These are phyloP conservation scores for Camellia oleifera DNA, from an alignment of 179 eudicot species.

Conservation along the genomic window DNA sequence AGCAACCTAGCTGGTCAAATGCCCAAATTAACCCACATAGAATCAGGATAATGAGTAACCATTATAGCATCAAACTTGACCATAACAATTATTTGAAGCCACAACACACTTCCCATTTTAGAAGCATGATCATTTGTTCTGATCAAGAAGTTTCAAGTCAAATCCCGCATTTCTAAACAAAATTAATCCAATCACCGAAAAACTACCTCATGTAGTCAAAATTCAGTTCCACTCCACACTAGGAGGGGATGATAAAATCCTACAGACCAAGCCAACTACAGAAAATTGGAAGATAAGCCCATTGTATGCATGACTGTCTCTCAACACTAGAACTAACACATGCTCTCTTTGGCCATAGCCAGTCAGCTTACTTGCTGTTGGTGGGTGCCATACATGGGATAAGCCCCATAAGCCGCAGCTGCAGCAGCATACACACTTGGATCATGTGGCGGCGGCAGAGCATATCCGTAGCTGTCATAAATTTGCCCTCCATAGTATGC, in stretches of 20 bases:
- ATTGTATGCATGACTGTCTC: slow-evolving; percentile 14
- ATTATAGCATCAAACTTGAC: background rate
- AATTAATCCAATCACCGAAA: background rate
- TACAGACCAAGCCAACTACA: slow-evolving; percentile 44
- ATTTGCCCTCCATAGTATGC: slow-evolving; percentile 69
- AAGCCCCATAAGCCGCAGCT: slow-evolving; percentile 76
- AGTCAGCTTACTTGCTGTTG: slow-evolving; percentile 88
- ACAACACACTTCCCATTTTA: background rate
- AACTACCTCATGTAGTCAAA: slow-evolving; percentile 40
- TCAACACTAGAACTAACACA: slow-evolving; percentile 10
- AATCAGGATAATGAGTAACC: background rate
- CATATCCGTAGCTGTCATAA: slow-evolving; percentile 71
- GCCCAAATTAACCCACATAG: too few relatives aligned
- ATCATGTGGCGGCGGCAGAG: slow-evolving; percentile 57
- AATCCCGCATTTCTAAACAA: slow-evolving; percentile 33
- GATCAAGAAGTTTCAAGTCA: slow-evolving; percentile 25
- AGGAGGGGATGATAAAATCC: slow-evolving; percentile 37
- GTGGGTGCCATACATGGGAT: slow-evolving; percentile 75
- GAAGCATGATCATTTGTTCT: slow-evolving; percentile 28
- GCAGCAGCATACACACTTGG: slow-evolving; percentile 66
- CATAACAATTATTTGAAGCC: background rate
- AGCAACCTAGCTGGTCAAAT: slow-evolving; percentile 10
- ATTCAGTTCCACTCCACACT: slow-evolving; percentile 61
- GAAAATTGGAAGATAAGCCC: slow-evolving; percentile 23
- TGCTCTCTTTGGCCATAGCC: background rate